Percentiles rank a stretch among this genome's conserved stretches.
These are phyloP conservation scores for Carex parvula DNA, from an alignment of 176 grass and related monocot species.

Conservation along the genomic window DNA sequence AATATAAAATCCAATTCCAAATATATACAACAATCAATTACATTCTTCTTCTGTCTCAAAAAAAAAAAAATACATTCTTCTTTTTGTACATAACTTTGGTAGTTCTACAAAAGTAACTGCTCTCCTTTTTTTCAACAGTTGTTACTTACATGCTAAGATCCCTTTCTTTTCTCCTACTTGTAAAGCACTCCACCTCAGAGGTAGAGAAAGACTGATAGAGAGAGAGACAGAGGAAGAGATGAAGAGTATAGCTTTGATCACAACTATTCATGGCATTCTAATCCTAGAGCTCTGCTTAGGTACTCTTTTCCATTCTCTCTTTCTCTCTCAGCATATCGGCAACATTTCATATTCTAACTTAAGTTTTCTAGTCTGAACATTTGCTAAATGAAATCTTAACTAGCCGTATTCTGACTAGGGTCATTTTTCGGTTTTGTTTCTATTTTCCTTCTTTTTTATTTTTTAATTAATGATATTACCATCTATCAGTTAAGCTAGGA, in stretches of 20 bases:
- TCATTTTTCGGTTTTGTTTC: not conserved
- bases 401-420: not conserved
- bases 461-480: not conserved
- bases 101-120: not conserved
- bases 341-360: not conserved
- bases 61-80: not conserved
- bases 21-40: not conserved
- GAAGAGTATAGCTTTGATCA: slow-evolving; percentile 50
- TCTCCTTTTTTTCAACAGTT: slow-evolving; percentile 29
- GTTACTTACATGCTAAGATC: slow-evolving; percentile 30
- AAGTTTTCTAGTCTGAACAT: not conserved
- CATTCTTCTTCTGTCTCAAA: not conserved
- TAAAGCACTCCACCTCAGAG: slow-evolving; percentile 8
- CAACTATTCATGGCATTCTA: slow-evolving; percentile 38
- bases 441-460: not conserved
- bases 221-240: slow-evolving; percentile 25
- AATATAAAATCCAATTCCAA: not conserved
- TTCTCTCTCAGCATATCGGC: not conserved
- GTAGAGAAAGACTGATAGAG: not conserved
- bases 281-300: slow-evolving; percentile 45
- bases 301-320: slow-evolving; percentile 19
- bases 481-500: not conserved
- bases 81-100: slow-evolving; percentile 15
- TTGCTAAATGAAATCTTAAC: not conserved
- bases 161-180: slow-evolving; percentile 14